Conservation (phyloP, 495 filamentous ascomycete species). For the Xylaria acuta region DNA sequence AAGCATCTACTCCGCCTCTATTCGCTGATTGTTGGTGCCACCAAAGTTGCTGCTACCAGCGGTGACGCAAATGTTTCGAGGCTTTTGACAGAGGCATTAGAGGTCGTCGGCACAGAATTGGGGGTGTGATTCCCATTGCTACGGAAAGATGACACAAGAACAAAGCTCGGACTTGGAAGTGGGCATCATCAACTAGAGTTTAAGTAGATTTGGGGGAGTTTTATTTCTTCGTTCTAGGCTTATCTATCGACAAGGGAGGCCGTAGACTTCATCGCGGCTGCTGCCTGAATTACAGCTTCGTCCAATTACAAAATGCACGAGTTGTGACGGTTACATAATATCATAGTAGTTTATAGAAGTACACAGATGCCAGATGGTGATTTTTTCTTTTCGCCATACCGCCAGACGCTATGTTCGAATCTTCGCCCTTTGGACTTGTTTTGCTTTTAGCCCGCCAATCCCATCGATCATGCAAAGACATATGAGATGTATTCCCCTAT, state of each 20-base stretch:
- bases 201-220: conserved; percentile 8
- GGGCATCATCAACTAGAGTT: not conserved
- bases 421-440: conserved; percentile 5
- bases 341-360: conserved; percentile 8
- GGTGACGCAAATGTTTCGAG: conserved; percentile 66
- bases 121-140: conserved; percentile 47
- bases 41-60: conserved; percentile 69
- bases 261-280: not conserved
- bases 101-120: conserved; percentile 71
- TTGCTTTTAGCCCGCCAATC: not conserved
- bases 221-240: not conserved
- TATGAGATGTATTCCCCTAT: not conserved
- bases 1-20: conserved; percentile 86
- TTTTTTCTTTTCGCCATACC: conserved; percentile 18
- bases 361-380: conserved; percentile 8
- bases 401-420: conserved; percentile 31
- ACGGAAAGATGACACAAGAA: not conserved
- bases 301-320: conserved; percentile 1
- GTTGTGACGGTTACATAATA: not conserved
- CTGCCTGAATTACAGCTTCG: not conserved
- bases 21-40: conserved; percentile 74
- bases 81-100: conserved; percentile 64
- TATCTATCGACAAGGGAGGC: not conserved
- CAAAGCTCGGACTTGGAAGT: not conserved
- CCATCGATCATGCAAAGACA: conserved; percentile 7